Percentiles rank a stretch among this genome's conserved stretches.
Conservation (phyloP, 352 stramenopile species). For the Phytophthora chlamydospora region DNA sequence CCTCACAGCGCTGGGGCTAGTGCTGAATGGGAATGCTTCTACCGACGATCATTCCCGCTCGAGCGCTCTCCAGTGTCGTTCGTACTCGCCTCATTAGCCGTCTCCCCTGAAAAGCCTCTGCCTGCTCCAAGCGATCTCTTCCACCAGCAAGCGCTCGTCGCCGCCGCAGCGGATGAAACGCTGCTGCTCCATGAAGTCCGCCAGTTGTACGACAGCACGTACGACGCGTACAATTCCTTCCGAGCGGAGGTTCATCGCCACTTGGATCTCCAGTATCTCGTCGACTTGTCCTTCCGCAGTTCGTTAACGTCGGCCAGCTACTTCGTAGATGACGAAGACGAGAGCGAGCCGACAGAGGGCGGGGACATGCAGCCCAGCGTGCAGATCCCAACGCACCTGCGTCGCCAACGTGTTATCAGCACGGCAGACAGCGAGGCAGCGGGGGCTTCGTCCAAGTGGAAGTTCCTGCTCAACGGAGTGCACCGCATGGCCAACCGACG, state of each 20-base stretch:
- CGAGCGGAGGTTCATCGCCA: slow-evolving; percentile 60
- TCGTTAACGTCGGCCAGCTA: slow-evolving; percentile 70
- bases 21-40: slow-evolving; percentile 65
- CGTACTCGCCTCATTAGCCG: slow-evolving; percentile 61
- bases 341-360: slow-evolving; percentile 23
- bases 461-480: slow-evolving; percentile 42
- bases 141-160: slow-evolving; percentile 57
- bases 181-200: slow-evolving; percentile 69
- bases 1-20: neutral
- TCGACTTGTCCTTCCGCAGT: slow-evolving; percentile 71
- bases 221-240: slow-evolving; percentile 68
- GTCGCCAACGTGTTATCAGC: slow-evolving; percentile 21
- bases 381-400: slow-evolving; percentile 44
- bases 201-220: slow-evolving; percentile 68
- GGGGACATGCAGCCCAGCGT: slow-evolving; percentile 44
- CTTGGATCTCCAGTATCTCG: slow-evolving; percentile 66
- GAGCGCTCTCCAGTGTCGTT: slow-evolving; percentile 77
- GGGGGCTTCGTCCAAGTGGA: slow-evolving; percentile 47
- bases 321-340: slow-evolving; percentile 57
- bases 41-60: slow-evolving; percentile 59
- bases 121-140: slow-evolving; percentile 67
- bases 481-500: slow-evolving; percentile 49
- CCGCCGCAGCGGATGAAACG: slow-evolving; percentile 50
- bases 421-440: slow-evolving; percentile 21
- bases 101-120: slow-evolving; percentile 53